A percentile compares a stretch with the other conserved stretches of the same genome.
These are phyloP conservation scores for Tuctoria greenei DNA, from an alignment of 176 grass and related monocot genomes.

Conservation along the genomic window DNA sequence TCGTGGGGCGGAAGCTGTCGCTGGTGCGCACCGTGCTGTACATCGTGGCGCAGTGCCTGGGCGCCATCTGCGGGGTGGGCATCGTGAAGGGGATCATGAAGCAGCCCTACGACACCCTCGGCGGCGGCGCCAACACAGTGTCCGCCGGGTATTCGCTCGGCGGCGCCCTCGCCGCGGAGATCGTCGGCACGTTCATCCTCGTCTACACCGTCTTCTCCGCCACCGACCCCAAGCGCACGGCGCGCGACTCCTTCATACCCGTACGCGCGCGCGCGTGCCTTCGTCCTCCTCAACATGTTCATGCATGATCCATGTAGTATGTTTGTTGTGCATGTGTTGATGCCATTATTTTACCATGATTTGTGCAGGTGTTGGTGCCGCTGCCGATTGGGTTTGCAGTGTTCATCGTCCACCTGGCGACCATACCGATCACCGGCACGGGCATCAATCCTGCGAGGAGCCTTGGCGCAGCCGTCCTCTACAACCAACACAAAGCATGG, in stretches of 20 bases:
- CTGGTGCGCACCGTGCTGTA: conserved; percentile 56
- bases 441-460: too few species aligned
- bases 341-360: neutral
- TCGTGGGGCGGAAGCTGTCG: too few species aligned
- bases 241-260: conserved; percentile 60
- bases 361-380: conserved; percentile 59
- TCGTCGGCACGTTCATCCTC: conserved; percentile 81
- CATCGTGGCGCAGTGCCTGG: conserved; percentile 80
- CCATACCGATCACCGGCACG: too few species aligned
- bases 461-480: too few species aligned
- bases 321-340: neutral
- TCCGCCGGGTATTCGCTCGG: conserved; percentile 29
- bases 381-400: conserved; percentile 83
- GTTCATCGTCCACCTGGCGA: conserved; percentile 85
- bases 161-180: conserved; percentile 58
- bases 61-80: conserved; percentile 70
- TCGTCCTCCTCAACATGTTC: neutral
- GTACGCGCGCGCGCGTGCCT: neutral
- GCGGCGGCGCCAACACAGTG: conserved; percentile 74
- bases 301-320: neutral
- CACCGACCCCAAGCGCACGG: conserved; percentile 71
- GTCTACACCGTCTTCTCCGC: conserved; percentile 80
- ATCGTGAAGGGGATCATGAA: conserved; percentile 76
- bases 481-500: too few species aligned
- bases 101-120: conserved; percentile 33